Evolutionary conservation across 2,329 filamentous ascomycete genomes (phyloP).

Genomic region (Cytospora piceae): DNA sequence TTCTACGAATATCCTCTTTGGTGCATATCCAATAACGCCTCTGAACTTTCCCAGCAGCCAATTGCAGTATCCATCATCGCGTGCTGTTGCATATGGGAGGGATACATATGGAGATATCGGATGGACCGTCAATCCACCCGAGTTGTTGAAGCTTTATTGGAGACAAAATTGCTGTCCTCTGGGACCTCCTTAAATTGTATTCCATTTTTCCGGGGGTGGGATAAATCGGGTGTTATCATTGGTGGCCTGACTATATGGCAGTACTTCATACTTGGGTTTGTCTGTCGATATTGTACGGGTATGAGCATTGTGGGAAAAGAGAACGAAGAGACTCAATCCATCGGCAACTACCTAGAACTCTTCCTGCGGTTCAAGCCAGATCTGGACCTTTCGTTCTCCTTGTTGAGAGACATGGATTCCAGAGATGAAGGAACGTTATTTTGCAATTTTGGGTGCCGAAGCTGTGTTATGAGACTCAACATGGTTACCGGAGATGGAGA

Average conservation of each 20-base stretch:
- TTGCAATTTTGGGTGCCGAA: neutral
- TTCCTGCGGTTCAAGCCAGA: neutral
- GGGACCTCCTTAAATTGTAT: neutral
- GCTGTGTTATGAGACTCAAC: neutral
- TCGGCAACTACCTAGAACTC: neutral
- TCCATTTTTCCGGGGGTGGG: neutral
- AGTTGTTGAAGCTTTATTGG: neutral
- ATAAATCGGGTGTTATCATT: no score
- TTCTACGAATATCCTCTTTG: neutral
- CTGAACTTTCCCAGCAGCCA: neutral
- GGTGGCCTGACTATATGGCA: neutral
- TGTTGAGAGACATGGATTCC: neutral
- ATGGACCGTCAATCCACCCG: neutral
- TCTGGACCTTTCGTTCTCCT: neutral
- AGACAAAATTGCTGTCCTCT: neutral
- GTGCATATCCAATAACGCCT: neutral
- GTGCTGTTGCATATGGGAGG: neutral
- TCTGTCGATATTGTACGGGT: neutral
- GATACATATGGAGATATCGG: neutral
- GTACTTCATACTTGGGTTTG: neutral
- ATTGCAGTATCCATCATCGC: neutral
- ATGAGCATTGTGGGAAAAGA: neutral
- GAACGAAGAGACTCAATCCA: neutral
- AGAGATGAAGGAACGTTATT: neutral
- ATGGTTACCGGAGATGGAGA: accelerated